phyloP scores from a whole-genome alignment of 2,329 filamentous ascomycete genomes.

The Aspergillus sp. region DNA sequence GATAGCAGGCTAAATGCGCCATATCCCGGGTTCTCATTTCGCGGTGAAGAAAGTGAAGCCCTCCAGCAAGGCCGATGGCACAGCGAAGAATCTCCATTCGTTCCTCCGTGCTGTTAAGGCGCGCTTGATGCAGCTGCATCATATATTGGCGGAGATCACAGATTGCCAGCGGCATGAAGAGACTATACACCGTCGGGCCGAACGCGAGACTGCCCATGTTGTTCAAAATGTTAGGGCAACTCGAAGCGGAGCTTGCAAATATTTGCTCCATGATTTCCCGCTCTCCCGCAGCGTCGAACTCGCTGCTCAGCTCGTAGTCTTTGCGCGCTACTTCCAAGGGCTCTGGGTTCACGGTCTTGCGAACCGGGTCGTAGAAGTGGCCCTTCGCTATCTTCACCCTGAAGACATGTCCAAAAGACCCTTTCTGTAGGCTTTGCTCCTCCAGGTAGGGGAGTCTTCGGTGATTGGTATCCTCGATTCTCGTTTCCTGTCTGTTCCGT shows the following conservation, averaged over 20 bases:
- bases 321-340: not conserved
- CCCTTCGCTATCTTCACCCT: constrained; percentile 1
- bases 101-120: not conserved
- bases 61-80: not conserved
- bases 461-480: not conserved
- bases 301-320: not conserved
- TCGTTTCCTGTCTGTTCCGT: not conserved
- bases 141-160: constrained; percentile 2
- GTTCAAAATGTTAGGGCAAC: not conserved
- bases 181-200: not conserved
- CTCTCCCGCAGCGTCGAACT: not conserved
- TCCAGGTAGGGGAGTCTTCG: not conserved
- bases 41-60: not conserved
- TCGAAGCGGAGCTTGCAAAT: not conserved
- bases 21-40: not conserved
- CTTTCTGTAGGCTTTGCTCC: not conserved
- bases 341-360: not conserved
- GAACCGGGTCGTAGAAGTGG: not conserved
- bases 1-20: not conserved
- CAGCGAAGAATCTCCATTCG: not conserved
- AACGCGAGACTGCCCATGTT: not conserved
- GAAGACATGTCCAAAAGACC: not conserved
- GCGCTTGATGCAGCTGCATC: not conserved
- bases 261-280: constrained; percentile 3
- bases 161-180: constrained; percentile 3